Evolutionary conservation across 1,139 yeast genomes (phyloP), one percentile per base, ranked within the genome.

Genomic region (Hansenula sp.): DNA sequence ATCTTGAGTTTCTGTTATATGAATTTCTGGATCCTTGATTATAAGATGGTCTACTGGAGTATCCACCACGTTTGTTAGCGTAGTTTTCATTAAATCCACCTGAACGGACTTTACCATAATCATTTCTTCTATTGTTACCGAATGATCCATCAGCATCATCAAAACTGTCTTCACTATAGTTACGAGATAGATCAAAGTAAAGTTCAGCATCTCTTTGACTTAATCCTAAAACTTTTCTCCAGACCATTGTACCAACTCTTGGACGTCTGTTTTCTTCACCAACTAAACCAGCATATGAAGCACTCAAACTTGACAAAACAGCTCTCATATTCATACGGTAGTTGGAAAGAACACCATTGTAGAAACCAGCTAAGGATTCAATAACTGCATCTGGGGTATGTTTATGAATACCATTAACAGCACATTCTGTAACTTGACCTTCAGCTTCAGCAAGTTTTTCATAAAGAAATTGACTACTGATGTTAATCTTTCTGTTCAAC

Each of bases 401-500:
- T 31, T 53, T 50, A 27, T 57, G 56, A 29, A 43, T 42, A n/a
- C 43, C 48, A 25, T 40, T 38, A 9, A 51, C 49, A 14, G 55
- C 45, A 26, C 51, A 42, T 32, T 52, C 52, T 6, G 57, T 47
- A 34, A 69, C 47, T 28, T 51, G 40, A 4, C 46, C 43, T 25
- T 65, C 64, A 39, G 62, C 47, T 27, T 60, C 62, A 25, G 41
- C 50, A 37, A 55, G 52, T 21, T 58, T 45, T 34, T 57, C 57
- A 46, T 60, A 65, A 25, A 59, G 59, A 18, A 45, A 53, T 36
- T 57, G 66, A 38, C 73, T 69, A 19, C 66, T 55, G 47, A 83
- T 78, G 16, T 56, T 61, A 50, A 82, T 73, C 30, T 77, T 79
- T 52, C 74, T 72, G 37, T 71, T 54, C 37, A 62, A 54, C 52